A percentile compares a stretch with the other conserved stretches of the same genome.
These are phyloP conservation scores for Phytophthora tubulina DNA, from an alignment of 352 stramenopile genomes.

Conservation along the genomic window DNA sequence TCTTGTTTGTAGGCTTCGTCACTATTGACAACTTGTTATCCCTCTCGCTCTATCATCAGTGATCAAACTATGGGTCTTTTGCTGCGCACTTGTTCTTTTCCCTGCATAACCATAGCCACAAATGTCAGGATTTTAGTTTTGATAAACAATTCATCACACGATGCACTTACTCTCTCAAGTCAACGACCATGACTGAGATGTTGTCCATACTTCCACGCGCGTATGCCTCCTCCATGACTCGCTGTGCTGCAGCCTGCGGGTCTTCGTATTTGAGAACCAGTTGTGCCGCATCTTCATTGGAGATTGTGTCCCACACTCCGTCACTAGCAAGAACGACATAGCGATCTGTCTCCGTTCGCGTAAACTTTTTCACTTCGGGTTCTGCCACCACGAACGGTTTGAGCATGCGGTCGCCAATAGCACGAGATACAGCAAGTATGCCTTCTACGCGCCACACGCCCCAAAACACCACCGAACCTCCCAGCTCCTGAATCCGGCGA, in stretches of 20 bases:
- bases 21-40: constrained; percentile 33
- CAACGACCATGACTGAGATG: constrained; percentile 92
- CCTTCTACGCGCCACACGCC: constrained; percentile 95
- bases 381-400: constrained; percentile 94
- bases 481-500: constrained; percentile 88
- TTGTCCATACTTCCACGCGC: constrained; percentile 90
- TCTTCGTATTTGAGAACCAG: constrained; percentile 76
- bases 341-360: constrained; percentile 69
- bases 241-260: constrained; percentile 73
- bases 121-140: constrained; percentile 9
- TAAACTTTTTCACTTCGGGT: constrained; percentile 86
- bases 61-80: constrained; percentile 46
- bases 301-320: constrained; percentile 93
- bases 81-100: constrained; percentile 60
- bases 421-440: constrained; percentile 92
- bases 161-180: constrained; percentile 77
- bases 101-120: constrained; percentile 30
- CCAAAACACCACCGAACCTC: constrained; percentile 92
- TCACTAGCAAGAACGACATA: constrained; percentile 92
- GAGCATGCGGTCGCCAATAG: constrained; percentile 93
- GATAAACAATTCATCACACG: not conserved
- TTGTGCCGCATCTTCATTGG: constrained; percentile 88
- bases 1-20: constrained; percentile 9
- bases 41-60: constrained; percentile 33
- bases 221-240: constrained; percentile 90